Conservation (phyloP, 805 yeast species). For the Saccharomycopsis fibuligera region DNA sequence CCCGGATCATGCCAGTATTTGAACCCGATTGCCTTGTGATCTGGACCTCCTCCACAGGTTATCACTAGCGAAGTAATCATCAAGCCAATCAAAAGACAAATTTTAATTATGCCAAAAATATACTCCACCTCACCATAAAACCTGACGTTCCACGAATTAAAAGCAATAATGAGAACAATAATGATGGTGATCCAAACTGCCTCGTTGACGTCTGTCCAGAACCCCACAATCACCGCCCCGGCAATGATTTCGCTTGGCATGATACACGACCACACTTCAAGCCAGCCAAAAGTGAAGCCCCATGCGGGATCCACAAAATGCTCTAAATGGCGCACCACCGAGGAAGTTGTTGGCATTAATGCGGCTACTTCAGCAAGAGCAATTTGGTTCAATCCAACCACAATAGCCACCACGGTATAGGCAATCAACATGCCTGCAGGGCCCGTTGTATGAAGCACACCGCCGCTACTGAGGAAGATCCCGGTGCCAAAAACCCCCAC, state of each 20-base stretch:
- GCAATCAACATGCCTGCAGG: not conserved
- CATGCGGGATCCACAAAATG: not conserved
- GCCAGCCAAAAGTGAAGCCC: constrained; percentile 1
- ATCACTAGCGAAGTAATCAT: constrained; percentile 37
- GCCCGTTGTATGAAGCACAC: not conserved
- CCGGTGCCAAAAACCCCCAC: constrained; percentile 4
- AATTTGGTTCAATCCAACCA: not conserved
- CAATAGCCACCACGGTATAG: not conserved
- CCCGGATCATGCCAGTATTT: constrained; percentile 61
- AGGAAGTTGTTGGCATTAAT: not conserved
- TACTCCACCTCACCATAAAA: constrained; percentile 37
- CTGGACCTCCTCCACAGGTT: constrained; percentile 43
- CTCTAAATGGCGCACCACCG: not conserved
- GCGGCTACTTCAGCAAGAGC: not conserved
- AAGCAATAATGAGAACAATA: constrained; percentile 37
- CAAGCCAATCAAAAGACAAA: constrained; percentile 40
- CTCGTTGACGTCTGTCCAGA: constrained; percentile 51
- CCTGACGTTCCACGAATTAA: constrained; percentile 48
- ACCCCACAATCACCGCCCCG: constrained; percentile 54
- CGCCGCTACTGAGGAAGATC: not conserved
- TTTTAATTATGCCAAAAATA: constrained; percentile 39
- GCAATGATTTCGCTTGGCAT: constrained; percentile 57
- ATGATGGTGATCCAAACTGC: constrained; percentile 58
- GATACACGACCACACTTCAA: not conserved
- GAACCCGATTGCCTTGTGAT: constrained; percentile 54